Evolutionary conservation across 352 stramenopile genomes (phyloP).

Genomic region (Pythium brachiatum): DNA sequence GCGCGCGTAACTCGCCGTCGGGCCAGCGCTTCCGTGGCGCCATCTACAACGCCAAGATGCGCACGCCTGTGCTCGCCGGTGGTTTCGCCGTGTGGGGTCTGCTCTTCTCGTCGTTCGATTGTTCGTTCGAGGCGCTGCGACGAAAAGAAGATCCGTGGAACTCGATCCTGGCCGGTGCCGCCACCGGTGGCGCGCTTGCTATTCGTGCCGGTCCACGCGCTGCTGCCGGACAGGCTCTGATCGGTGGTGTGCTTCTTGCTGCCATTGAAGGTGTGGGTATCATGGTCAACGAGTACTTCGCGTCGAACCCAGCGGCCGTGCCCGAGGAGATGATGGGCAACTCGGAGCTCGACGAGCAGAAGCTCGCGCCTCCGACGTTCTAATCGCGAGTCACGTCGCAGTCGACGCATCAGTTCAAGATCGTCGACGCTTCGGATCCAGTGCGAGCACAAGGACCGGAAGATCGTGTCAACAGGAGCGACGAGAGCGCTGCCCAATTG

Average conservation of each 20-base stretch:
- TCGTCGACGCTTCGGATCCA: background rate
- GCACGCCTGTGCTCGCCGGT: slow-evolving; percentile 91
- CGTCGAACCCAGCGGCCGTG: slow-evolving; percentile 50
- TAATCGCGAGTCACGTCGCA: slow-evolving; percentile 30
- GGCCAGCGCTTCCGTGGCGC: slow-evolving; percentile 90
- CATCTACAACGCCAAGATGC: slow-evolving; percentile 93
- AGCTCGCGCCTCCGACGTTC: slow-evolving; percentile 83
- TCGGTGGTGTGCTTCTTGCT: slow-evolving; percentile 94
- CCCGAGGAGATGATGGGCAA: slow-evolving; percentile 50
- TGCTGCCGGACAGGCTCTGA: slow-evolving; percentile 91
- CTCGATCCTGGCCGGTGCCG: slow-evolving; percentile 96
- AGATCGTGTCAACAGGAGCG: slow-evolving; percentile 17
- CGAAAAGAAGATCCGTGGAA: slow-evolving; percentile 99
- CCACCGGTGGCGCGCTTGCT: slow-evolving; percentile 95
- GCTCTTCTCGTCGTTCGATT: slow-evolving; percentile 98
- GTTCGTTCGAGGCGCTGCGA: slow-evolving; percentile 94
- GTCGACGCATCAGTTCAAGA: slow-evolving; percentile 4
- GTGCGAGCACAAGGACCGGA: slow-evolving; percentile 14
- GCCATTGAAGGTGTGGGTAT: slow-evolving; percentile 98
- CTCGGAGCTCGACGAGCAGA: slow-evolving; percentile 73
- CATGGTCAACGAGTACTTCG: slow-evolving; percentile 90
- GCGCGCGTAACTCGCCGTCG: slow-evolving; percentile 90
- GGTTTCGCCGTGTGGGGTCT: slow-evolving; percentile 96
- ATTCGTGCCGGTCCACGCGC: slow-evolving; percentile 93
- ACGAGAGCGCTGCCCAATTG: background rate